Percentiles rank a stretch among this genome's conserved stretches.
phyloP scores from a whole-genome alignment of 164 flowering plant genomes.

The Sedum album region DNA sequence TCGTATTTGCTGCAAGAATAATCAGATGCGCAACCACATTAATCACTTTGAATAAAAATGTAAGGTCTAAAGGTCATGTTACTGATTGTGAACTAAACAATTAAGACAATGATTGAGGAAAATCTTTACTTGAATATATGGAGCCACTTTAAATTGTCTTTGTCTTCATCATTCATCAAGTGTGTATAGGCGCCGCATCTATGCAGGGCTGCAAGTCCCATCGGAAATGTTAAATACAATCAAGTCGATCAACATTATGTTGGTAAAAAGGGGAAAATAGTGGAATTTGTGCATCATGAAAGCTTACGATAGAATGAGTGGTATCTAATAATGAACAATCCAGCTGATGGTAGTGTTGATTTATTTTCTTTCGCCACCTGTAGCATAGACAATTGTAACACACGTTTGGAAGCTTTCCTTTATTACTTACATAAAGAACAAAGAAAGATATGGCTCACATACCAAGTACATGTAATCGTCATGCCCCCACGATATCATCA shows the following conservation, averaged over 20 bases:
- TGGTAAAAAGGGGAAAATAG: too few relatives aligned
- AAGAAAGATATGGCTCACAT: slow-evolving; percentile 1
- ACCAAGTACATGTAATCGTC: slow-evolving; percentile 82
- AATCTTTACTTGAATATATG: slow-evolving; percentile 46
- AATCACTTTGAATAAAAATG: not conserved
- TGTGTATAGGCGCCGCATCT: slow-evolving; percentile 47
- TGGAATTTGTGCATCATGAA: not conserved
- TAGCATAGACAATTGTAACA: not conserved
- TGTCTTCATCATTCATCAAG: slow-evolving; percentile 64
- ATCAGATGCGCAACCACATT: not conserved
- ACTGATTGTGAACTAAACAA: too few relatives aligned
- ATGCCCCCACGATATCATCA: slow-evolving; percentile 73
- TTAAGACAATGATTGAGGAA: not conserved
- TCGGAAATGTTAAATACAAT: not conserved
- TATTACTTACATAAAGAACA: too few relatives aligned
- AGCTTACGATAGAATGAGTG: slow-evolving; percentile 67
- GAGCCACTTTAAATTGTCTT: slow-evolving; percentile 61
- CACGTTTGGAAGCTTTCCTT: not conserved
- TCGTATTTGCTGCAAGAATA: slow-evolving; percentile 31
- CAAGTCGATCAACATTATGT: too few relatives aligned
- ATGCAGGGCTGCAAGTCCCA: slow-evolving; percentile 33
- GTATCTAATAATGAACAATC: slow-evolving; percentile 60
- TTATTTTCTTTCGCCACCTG: slow-evolving; percentile 60
- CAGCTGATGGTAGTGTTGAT: slow-evolving; percentile 56
- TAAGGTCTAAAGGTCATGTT: not conserved